Conservation (phyloP, 2,329 filamentous ascomycete genomes). For the Fonsecaea pedrosoi region DNA sequence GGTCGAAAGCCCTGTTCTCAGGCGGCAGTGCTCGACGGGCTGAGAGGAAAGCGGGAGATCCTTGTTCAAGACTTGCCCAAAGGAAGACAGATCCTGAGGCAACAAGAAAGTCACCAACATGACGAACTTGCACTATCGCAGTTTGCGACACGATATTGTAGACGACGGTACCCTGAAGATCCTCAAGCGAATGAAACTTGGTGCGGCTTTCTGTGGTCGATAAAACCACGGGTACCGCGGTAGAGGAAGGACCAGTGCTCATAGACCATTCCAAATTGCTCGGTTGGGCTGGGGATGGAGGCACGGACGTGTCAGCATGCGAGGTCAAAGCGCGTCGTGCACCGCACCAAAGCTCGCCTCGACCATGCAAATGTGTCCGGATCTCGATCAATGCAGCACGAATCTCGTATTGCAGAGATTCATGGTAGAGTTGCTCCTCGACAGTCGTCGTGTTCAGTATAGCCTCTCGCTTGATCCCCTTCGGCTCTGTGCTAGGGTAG, state of each 20-base stretch:
- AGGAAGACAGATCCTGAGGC: slow-evolving; percentile 59
- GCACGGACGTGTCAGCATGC: not conserved
- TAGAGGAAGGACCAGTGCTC: slow-evolving; percentile 7
- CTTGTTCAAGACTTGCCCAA: slow-evolving; percentile 49
- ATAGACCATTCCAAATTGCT: not conserved
- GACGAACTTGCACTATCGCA: slow-evolving; percentile 24
- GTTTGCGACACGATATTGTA: slow-evolving; percentile 19
- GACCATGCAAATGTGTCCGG: slow-evolving; percentile 20
- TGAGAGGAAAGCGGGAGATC: slow-evolving; percentile 43
- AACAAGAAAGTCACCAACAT: slow-evolving; percentile 49
- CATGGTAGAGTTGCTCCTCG: slow-evolving; percentile 45
- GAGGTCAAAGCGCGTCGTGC: slow-evolving; percentile 17
- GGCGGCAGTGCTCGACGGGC: slow-evolving; percentile 29
- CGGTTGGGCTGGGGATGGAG: slow-evolving; percentile 11
- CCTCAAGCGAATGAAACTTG: slow-evolving; percentile 25
- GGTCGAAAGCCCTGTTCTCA: slow-evolving; percentile 55
- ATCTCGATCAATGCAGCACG: slow-evolving; percentile 49
- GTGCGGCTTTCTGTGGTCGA: slow-evolving; percentile 31
- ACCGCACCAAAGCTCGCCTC: slow-evolving; percentile 22
- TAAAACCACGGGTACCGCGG: slow-evolving; percentile 27
- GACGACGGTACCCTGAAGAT: slow-evolving; percentile 23
- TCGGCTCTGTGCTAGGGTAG: slow-evolving; percentile 60
- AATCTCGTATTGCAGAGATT: slow-evolving; percentile 43
- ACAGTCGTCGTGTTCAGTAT: slow-evolving; percentile 47
- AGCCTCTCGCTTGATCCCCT: slow-evolving; percentile 52